Evolutionary conservation across 2,329 filamentous ascomycete species (phyloP).

Genomic region (Zopfia rhizophila): DNA sequence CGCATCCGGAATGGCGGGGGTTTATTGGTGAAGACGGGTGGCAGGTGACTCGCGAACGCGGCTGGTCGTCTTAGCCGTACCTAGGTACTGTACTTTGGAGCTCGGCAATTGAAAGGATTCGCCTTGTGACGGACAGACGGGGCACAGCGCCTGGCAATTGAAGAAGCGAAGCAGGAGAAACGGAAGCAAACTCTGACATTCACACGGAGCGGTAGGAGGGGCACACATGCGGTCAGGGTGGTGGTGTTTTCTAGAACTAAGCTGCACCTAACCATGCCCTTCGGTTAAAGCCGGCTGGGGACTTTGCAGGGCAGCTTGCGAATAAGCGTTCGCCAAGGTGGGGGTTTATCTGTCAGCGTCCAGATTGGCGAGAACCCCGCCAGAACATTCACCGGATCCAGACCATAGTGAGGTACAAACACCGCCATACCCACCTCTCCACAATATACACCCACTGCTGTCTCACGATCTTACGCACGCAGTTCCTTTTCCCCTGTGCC

Average conservation of each 20-base stretch:
- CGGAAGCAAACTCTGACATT: conserved; percentile 2
- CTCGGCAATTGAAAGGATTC: conserved; percentile 1
- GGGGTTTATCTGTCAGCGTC: too few relatives aligned
- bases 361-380: too few relatives aligned
- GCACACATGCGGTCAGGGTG: conserved; percentile 12
- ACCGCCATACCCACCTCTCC: too few relatives aligned
- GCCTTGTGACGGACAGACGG: conserved; percentile 6
- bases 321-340: too few relatives aligned
- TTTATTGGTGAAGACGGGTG: conserved; percentile 27
- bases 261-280: too few relatives aligned
- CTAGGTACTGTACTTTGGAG: conserved; percentile 3
- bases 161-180: background rate
- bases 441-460: too few relatives aligned
- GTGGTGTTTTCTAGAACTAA: conserved; percentile 10
- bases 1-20: conserved; percentile 40
- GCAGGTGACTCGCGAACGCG: conserved; percentile 21
- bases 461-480: too few relatives aligned
- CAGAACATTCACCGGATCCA: too few relatives aligned
- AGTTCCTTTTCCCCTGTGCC: too few relatives aligned
- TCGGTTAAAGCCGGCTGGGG: conserved; percentile 9
- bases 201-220: background rate
- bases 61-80: conserved; percentile 4
- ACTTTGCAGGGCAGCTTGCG: too few relatives aligned
- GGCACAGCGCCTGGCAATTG: background rate
- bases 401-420: too few relatives aligned